Evolutionary conservation across 352 stramenopile species (phyloP).

Genomic region (Thalassiosira hispida): DNA sequence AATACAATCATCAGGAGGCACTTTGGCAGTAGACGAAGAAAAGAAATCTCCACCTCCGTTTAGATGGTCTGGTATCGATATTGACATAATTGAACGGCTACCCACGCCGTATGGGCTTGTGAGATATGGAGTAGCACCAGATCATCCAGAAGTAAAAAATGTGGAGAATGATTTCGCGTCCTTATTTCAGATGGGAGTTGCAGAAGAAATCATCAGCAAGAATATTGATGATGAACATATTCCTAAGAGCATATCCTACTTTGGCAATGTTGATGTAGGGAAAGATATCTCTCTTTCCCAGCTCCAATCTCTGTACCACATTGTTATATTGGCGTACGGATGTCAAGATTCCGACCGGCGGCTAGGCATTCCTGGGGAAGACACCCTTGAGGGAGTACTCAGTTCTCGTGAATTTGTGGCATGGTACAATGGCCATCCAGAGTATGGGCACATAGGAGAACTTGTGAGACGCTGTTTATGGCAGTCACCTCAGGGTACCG

Average conservation of each 20-base stretch:
- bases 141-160: slow-evolving; percentile 98
- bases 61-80: slow-evolving; percentile 40
- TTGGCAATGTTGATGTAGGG: slow-evolving; percentile 76
- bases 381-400: slow-evolving; percentile 84
- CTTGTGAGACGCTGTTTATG: slow-evolving; percentile 60
- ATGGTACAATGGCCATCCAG: slow-evolving; percentile 99
- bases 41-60: slow-evolving; percentile 5
- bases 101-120: slow-evolving; percentile 96
- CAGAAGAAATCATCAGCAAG: neutral
- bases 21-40: neutral
- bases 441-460: slow-evolving; percentile 89
- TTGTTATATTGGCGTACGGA: slow-evolving; percentile 95
- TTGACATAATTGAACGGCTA: slow-evolving; percentile 92
- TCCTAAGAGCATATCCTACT: slow-evolving; percentile 50
- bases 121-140: slow-evolving; percentile 94
- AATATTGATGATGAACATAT: slow-evolving; percentile 1
- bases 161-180: slow-evolving; percentile 95
- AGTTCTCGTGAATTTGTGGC: slow-evolving; percentile 94
- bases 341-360: slow-evolving; percentile 88
- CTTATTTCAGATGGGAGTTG: slow-evolving; percentile 42
- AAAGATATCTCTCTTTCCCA: slow-evolving; percentile 86
- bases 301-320: slow-evolving; percentile 92
- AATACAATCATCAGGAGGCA: neutral
- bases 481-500: neutral
- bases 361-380: slow-evolving; percentile 89